A percentile compares a stretch with the other conserved stretches of the same genome.
Conservation (phyloP, 1,284 basidiomycete species). For the Fomitopsis palustris region DNA sequence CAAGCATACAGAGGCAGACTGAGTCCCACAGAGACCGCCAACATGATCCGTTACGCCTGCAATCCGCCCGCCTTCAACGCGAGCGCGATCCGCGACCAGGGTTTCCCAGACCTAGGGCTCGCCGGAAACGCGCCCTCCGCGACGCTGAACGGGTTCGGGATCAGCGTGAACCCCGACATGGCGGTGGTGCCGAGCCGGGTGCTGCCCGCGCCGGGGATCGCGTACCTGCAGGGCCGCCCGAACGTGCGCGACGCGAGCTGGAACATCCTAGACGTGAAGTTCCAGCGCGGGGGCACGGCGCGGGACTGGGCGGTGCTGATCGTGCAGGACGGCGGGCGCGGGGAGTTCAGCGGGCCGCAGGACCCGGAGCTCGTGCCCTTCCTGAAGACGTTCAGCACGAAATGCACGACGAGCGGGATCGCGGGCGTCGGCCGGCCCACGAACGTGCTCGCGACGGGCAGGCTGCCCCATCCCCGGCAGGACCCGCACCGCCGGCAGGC, state of each 20-base stretch:
- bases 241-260: slow-evolving; percentile 57
- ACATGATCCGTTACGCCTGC: slow-evolving; percentile 66
- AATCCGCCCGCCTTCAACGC: slow-evolving; percentile 58
- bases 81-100: slow-evolving; percentile 49
- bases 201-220: slow-evolving; percentile 51
- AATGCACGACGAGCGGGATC: slow-evolving; percentile 56
- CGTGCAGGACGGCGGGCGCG: slow-evolving; percentile 42
- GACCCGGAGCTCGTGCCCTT: slow-evolving; percentile 41
- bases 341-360: slow-evolving; percentile 34
- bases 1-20: slow-evolving; percentile 54
- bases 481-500: slow-evolving; percentile 43
- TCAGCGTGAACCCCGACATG: slow-evolving; percentile 55
- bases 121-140: slow-evolving; percentile 26
- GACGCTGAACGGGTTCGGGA: slow-evolving; percentile 45
- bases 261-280: slow-evolving; percentile 69
- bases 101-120: slow-evolving; percentile 54
- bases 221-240: slow-evolving; percentile 44
- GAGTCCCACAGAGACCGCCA: slow-evolving; percentile 46
- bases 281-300: slow-evolving; percentile 49
- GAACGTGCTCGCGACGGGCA: slow-evolving; percentile 32
- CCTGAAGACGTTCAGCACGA: slow-evolving; percentile 46
- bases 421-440: slow-evolving; percentile 35
- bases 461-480: slow-evolving; percentile 21
- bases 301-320: slow-evolving; percentile 57
- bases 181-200: slow-evolving; percentile 57